These are phyloP conservation scores for Xylariales sp. DNA, from an alignment of 2,329 filamentous ascomycete species.

Conservation along the genomic window DNA sequence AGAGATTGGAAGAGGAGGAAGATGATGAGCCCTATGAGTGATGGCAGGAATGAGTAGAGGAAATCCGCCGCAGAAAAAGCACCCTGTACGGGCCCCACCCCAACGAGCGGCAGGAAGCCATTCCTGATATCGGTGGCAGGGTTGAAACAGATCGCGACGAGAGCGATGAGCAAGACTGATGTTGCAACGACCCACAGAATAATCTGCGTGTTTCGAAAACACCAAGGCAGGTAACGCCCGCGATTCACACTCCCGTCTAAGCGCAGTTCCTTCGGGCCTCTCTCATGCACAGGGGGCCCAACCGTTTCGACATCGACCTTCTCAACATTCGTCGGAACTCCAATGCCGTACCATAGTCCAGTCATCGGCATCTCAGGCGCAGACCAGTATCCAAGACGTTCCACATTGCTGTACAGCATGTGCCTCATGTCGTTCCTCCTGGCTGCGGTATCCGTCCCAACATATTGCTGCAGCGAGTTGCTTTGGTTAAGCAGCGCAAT, in stretches of 20 bases:
- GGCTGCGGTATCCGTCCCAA: constrained; percentile 59
- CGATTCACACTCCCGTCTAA: constrained; percentile 44
- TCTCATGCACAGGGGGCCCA: constrained; percentile 17
- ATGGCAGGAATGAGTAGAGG: constrained; percentile 73
- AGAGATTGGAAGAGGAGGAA: constrained; percentile 65
- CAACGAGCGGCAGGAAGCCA: constrained; percentile 69
- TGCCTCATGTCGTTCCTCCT: constrained; percentile 47
- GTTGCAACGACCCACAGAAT: constrained; percentile 59
- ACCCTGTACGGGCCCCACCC: constrained; percentile 50
- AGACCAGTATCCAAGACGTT: constrained; percentile 84
- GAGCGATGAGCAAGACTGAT: constrained; percentile 59
- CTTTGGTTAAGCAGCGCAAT: constrained; percentile 74
- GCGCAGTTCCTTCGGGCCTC: constrained; percentile 23
- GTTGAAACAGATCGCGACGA: constrained; percentile 76
- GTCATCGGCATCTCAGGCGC: constrained; percentile 55
- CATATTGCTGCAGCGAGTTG: constrained; percentile 71
- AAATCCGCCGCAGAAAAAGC: constrained; percentile 88
- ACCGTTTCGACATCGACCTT: constrained; percentile 18
- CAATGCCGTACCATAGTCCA: constrained; percentile 63
- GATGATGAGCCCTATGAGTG: constrained; percentile 60
- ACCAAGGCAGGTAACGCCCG: constrained; percentile 70
- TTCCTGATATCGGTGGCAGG: constrained; percentile 58
- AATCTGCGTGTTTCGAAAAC: constrained; percentile 63
- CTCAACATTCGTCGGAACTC: constrained; percentile 19
- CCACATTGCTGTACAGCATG: constrained; percentile 53